Evolutionary conservation across 2,329 filamentous ascomycete species (phyloP).

Genomic region (Penicillium sp.): DNA sequence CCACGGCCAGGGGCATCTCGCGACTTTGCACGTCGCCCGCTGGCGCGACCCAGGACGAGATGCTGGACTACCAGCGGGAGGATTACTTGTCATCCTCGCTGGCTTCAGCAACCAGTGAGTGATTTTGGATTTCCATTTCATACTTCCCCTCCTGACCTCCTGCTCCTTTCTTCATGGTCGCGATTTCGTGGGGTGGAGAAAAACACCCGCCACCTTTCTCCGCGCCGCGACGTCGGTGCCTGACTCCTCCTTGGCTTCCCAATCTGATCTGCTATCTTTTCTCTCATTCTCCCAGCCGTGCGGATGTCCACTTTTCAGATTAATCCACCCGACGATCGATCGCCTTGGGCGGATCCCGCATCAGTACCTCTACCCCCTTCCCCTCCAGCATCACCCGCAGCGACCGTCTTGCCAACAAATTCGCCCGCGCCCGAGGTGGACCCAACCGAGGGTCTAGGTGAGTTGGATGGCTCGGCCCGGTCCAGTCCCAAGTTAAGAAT

Average conservation of each 20-base stretch:
- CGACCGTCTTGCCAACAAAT: slow-evolving; percentile 27
- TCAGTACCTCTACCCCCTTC: slow-evolving; percentile 29
- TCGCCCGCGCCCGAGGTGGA: slow-evolving; percentile 16
- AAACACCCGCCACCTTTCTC: slow-evolving; percentile 3
- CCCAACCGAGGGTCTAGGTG: slow-evolving; percentile 34
- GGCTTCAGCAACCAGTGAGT: slow-evolving; percentile 39
- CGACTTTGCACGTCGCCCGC: slow-evolving; percentile 36
- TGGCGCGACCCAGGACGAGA: slow-evolving; percentile 42
- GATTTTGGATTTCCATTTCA: slow-evolving; percentile 26
- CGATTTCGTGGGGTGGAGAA: slow-evolving; percentile 10
- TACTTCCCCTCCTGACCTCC: slow-evolving; percentile 8
- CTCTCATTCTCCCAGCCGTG: slow-evolving; percentile 24
- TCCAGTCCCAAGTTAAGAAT: slow-evolving; percentile 28
- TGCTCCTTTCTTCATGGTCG: slow-evolving; percentile 6
- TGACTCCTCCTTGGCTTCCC: slow-evolving; percentile 20
- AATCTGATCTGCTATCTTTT: slow-evolving; percentile 25
- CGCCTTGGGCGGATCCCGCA: slow-evolving; percentile 30
- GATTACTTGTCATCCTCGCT: slow-evolving; percentile 33
- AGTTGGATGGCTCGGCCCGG: slow-evolving; percentile 37
- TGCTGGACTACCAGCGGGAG: slow-evolving; percentile 43
- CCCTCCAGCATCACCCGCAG: slow-evolving; percentile 15
- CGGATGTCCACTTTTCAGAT: slow-evolving; percentile 34
- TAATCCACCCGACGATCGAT: slow-evolving; percentile 38
- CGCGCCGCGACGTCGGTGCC: slow-evolving; percentile 15
- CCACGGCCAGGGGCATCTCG: slow-evolving; percentile 40